Evolutionary conservation across 805 yeast species (phyloP).

Genomic region (Candida sanyiensis): DNA sequence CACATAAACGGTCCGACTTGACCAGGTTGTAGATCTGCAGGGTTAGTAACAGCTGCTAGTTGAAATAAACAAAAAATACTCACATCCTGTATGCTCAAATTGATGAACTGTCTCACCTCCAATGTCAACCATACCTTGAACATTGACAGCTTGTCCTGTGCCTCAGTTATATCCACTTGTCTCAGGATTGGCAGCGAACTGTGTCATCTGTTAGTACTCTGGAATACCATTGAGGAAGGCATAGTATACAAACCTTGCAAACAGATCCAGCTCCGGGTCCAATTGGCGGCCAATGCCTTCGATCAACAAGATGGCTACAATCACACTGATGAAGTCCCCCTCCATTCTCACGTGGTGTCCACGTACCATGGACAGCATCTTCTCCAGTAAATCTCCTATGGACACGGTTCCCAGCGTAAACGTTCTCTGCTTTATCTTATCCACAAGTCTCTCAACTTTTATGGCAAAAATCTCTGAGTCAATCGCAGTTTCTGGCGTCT

Average conservation of each 20-base stretch:
- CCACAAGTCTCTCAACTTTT: conserved; percentile 79
- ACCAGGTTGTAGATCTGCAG: conserved; percentile 44
- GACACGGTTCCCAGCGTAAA: conserved; percentile 89
- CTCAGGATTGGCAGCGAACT: conserved; percentile 41
- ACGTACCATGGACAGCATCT: conserved; percentile 86
- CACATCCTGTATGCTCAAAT: conserved; percentile 76
- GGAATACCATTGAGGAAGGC: conserved; percentile 31
- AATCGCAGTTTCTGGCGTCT: conserved; percentile 89
- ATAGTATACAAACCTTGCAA: conserved; percentile 84
- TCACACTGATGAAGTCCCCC: conserved; percentile 91
- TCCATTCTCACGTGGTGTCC: conserved; percentile 96
- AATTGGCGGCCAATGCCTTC: conserved; percentile 96
- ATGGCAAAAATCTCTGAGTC: conserved; percentile 81
- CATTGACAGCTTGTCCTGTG: conserved; percentile 70
- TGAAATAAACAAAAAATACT: conserved; percentile 25
- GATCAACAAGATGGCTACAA: conserved; percentile 83
- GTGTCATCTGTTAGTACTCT: conserved; percentile 18
- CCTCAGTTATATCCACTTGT: conserved; percentile 66
- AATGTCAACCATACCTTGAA: conserved; percentile 85
- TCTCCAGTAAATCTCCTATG: conserved; percentile 84
- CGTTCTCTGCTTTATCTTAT: conserved; percentile 75
- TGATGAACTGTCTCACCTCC: conserved; percentile 82
- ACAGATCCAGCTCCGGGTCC: conserved; percentile 88
- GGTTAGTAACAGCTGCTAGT: conserved; percentile 9
- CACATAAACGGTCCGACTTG: conserved; percentile 60